These are phyloP conservation scores for Pterocarpus santalinus DNA, from an alignment of 306 rosid species.

Conservation along the genomic window DNA sequence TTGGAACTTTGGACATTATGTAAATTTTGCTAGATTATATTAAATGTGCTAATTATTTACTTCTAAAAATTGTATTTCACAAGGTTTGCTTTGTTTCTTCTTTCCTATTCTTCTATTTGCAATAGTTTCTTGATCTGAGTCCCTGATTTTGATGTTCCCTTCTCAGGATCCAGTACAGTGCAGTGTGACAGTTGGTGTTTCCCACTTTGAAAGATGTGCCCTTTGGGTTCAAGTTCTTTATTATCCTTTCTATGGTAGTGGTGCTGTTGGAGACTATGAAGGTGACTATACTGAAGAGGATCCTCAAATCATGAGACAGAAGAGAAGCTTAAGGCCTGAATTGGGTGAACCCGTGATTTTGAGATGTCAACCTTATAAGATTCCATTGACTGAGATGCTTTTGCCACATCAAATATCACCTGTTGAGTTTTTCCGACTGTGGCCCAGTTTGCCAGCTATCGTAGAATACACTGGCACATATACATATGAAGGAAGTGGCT, in stretches of 20 bases:
- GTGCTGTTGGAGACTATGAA: conserved; percentile 88
- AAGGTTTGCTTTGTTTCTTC: conserved; percentile 37
- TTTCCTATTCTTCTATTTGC: not conserved
- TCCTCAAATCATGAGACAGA: conserved; percentile 89
- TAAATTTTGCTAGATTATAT: conserved; percentile 26
- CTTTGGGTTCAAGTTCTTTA: conserved; percentile 98
- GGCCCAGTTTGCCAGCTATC: conserved; percentile 98
- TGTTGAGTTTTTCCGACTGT: conserved; percentile 93
- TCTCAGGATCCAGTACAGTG: conserved; percentile 90
- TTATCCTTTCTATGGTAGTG: conserved; percentile 96
- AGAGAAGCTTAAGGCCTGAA: conserved; percentile 96
- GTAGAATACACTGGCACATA: conserved; percentile 95
- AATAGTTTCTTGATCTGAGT: conserved; percentile 45
- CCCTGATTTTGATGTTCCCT: conserved; percentile 41
- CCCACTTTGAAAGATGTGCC: conserved; percentile 95
- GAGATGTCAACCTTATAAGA: conserved; percentile 97
- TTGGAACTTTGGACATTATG: conserved; percentile 10
- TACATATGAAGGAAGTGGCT: conserved; percentile 98
- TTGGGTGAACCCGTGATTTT: conserved; percentile 96
- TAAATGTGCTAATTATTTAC: conserved; percentile 1
- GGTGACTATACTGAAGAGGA: conserved; percentile 97
- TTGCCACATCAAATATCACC: conserved; percentile 93
- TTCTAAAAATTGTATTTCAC: conserved; percentile 7
- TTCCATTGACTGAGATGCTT: conserved; percentile 93
- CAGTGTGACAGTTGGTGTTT: conserved; percentile 97